phyloP scores from a whole-genome alignment of 2,329 filamentous ascomycete species.

The Emmonsia crescens region DNA sequence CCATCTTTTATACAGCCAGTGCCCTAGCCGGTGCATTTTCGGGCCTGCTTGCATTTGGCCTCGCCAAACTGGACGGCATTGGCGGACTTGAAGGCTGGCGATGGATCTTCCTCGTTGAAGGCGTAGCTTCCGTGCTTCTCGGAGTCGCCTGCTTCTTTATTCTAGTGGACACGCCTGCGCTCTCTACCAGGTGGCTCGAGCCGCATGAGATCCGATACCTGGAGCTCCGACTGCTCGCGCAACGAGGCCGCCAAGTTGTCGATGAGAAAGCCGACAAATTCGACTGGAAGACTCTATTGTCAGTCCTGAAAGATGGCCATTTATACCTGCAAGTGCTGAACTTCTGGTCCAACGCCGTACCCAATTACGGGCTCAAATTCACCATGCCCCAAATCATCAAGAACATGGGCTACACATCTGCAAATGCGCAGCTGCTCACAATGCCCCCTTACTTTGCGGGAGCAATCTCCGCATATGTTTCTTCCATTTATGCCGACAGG shows the following conservation, averaged over 20 bases:
- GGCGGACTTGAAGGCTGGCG: constrained; percentile 20
- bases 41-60: constrained; percentile 71
- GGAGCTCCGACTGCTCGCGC: constrained; percentile 28
- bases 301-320: constrained; percentile 40
- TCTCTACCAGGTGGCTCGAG: constrained; percentile 28
- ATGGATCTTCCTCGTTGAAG: constrained; percentile 45
- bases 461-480: constrained; percentile 19
- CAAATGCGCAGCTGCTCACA: constrained; percentile 22
- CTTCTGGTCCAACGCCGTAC: constrained; percentile 35
- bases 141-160: constrained; percentile 31
- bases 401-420: constrained; percentile 32
- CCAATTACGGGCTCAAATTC: constrained; percentile 26
- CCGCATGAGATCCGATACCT: constrained; percentile 33
- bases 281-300: constrained; percentile 24
- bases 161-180: constrained; percentile 29
- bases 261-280: constrained; percentile 19
- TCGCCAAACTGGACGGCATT: constrained; percentile 73
- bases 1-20: constrained; percentile 75
- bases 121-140: constrained; percentile 57
- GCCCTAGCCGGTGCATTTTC: constrained; percentile 77
- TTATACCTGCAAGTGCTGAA: constrained; percentile 35
- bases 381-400: constrained; percentile 32
- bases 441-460: constrained; percentile 30
- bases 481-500: constrained; percentile 29
- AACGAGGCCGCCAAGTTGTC: constrained; percentile 12